Evolutionary conservation across 202 grass and related monocot species (phyloP), one percentile per base, ranked within the genome.

Genomic region (Brachypodium distachyon): DNA sequence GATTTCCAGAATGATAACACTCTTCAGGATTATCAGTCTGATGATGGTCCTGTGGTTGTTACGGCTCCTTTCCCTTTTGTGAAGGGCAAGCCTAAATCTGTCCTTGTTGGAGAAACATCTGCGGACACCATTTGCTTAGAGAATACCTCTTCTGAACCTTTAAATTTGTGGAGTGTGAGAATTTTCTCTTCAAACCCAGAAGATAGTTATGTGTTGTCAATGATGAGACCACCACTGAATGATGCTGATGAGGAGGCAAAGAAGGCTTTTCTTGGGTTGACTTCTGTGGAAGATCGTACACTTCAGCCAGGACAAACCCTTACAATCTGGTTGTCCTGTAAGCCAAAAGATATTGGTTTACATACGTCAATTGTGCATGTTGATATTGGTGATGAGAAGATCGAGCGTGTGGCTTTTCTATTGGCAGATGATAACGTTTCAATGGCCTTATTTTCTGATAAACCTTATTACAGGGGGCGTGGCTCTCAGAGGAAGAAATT

Each of bases 121-220:
- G 76, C 87, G 6, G 89, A 90, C 46, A 77, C 73, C 34, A 92
- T 97, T 62, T 56, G 10, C 19, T 85, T 92, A 40, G 44, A 60
- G 65, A 97, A 94, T 60, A 97, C 80, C 71, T 94, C 82, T 49
- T 3, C 61, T 16, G 94, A 92, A 47, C 79, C 89, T 47, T 46
- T 92, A 42, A 79, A 88, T 26, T 40, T 97, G 42, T 97, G 94
- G 94, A 91, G 91, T 79, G 82, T 94, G 19, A 94, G 87, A 74
- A 94, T 97, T 46, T 97, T 94, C 76, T 88, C 89, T 57, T 94
- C 94, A 19, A 94, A 88, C 63, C 94, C 91, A 21, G 91, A 97
- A 84, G 91, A 94, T 29, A 94, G 89, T 66, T 97, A 70, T 77
- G 60, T 88, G 4, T 77, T 97, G 50, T 97, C 94, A 36, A 75